These are phyloP conservation scores for Cercospora sp. DNA, from an alignment of 2,329 filamentous ascomycete genomes.

Conservation along the genomic window DNA sequence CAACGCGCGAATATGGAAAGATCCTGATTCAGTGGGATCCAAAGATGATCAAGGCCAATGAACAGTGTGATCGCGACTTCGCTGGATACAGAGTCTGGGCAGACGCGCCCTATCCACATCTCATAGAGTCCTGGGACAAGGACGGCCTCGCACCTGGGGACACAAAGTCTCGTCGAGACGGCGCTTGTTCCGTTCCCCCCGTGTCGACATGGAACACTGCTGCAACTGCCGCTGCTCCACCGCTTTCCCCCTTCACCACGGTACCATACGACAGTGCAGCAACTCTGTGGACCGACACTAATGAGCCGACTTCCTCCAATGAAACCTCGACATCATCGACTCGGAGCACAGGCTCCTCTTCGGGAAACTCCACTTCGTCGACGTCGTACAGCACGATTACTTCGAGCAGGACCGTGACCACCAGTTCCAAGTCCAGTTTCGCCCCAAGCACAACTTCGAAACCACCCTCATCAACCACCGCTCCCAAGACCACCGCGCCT, in stretches of 20 bases:
- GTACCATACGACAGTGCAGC: background rate
- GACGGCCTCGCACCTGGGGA: background rate
- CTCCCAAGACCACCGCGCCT: background rate
- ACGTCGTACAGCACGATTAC: background rate
- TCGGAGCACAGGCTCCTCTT: background rate
- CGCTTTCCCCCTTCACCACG: background rate
- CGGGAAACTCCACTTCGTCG: background rate
- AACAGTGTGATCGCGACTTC: background rate
- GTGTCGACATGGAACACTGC: background rate
- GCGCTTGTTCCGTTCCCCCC: background rate
- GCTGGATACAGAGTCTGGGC: background rate
- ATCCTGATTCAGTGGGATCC: background rate
- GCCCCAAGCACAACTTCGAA: background rate
- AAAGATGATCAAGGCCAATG: background rate
- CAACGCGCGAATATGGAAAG: background rate
- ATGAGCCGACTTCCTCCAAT: background rate
- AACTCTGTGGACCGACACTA: background rate
- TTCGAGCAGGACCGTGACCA: background rate
- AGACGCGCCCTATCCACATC: background rate
- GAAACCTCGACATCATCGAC: background rate
- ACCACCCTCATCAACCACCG: background rate
- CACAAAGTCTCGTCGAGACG: background rate
- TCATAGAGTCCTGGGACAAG: background rate
- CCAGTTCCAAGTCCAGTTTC: background rate
- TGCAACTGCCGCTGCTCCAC: background rate